Percentiles rank a stretch among this genome's conserved stretches.
These are phyloP conservation scores for Macaranga tanarius DNA, from an alignment of 441 rosid genomes.

Conservation along the genomic window DNA sequence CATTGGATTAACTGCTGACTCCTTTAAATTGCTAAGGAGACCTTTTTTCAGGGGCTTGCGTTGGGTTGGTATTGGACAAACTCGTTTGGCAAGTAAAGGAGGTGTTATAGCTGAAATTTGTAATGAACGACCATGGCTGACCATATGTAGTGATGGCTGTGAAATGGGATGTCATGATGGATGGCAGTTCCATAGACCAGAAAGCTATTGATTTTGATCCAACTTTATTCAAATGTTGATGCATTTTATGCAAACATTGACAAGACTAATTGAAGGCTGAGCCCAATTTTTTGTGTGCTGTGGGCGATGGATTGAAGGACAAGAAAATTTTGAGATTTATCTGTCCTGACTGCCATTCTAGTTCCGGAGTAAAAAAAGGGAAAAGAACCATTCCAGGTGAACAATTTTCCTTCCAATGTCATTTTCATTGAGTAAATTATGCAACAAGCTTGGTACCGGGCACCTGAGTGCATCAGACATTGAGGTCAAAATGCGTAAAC, in stretches of 20 bases:
- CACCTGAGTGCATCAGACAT: too few species aligned
- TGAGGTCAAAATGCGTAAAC: too few species aligned
- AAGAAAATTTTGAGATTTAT: not conserved
- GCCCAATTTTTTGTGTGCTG: not conserved
- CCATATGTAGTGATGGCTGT: slow-evolving; percentile 58
- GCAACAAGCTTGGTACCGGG: too few species aligned
- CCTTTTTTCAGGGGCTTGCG: slow-evolving; percentile 51
- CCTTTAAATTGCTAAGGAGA: slow-evolving; percentile 39
- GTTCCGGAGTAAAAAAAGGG: not conserved
- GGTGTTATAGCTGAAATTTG: slow-evolving; percentile 21
- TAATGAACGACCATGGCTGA: slow-evolving; percentile 55
- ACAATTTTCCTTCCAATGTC: not conserved
- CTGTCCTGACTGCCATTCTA: not conserved
- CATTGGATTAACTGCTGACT: slow-evolving; percentile 42
- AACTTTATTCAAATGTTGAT: not conserved
- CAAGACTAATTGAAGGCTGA: not conserved
- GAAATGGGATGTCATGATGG: slow-evolving; percentile 70
- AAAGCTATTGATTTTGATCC: not conserved
- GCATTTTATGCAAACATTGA: not conserved
- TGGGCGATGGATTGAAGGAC: not conserved
- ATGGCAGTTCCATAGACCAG: slow-evolving; percentile 50
- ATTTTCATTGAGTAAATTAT: not conserved
- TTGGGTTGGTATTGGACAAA: slow-evolving; percentile 63
- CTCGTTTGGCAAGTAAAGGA: slow-evolving; percentile 34
- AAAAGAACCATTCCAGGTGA: not conserved